Percentiles rank a stretch among this genome's conserved stretches.
Conservation (phyloP, 768 basidiomycete genomes). For the Leucocoprinus sp. region DNA sequence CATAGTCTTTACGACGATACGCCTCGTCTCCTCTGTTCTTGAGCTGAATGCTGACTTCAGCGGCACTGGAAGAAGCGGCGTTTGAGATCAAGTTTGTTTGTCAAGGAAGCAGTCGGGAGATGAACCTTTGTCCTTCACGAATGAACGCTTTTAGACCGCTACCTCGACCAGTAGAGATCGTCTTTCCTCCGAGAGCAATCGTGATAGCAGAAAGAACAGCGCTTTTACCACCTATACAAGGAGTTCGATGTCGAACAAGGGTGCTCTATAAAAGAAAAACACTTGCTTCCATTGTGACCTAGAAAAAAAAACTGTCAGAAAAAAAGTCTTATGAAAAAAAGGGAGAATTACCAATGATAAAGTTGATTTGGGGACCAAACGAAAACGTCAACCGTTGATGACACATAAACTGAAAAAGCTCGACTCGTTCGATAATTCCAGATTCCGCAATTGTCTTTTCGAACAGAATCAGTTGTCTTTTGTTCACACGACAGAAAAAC, state of each 20-base stretch:
- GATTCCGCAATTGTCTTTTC: constrained; percentile 70
- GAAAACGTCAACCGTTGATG: constrained; percentile 77
- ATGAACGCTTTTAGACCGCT: constrained; percentile 79
- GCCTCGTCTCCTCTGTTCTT: constrained; percentile 92
- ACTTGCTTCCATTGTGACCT: constrained; percentile 92
- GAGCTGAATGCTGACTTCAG: constrained; percentile 73
- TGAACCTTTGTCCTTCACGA: constrained; percentile 68
- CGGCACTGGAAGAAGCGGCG: constrained; percentile 29
- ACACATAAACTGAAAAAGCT: constrained; percentile 95
- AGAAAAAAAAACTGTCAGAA: not conserved
- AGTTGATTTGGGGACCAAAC: constrained; percentile 93
- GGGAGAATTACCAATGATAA: constrained; percentile 70
- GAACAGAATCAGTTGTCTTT: not conserved
- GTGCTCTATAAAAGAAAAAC: not conserved
- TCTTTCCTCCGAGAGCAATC: constrained; percentile 90
- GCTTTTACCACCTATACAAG: constrained; percentile 77
- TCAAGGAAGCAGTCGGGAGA: not conserved
- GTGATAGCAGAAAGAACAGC: constrained; percentile 91
- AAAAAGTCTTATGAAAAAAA: not conserved
- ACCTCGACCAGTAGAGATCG: constrained; percentile 85
- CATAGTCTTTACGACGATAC: constrained; percentile 78
- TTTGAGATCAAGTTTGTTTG: not conserved
- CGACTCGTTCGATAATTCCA: constrained; percentile 81
- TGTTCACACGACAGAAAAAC: not conserved
- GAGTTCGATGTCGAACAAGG: not conserved